Base-by-base conservation (phyloP, 306 rosid species). In the Lathyrus oleraceus region DNA sequence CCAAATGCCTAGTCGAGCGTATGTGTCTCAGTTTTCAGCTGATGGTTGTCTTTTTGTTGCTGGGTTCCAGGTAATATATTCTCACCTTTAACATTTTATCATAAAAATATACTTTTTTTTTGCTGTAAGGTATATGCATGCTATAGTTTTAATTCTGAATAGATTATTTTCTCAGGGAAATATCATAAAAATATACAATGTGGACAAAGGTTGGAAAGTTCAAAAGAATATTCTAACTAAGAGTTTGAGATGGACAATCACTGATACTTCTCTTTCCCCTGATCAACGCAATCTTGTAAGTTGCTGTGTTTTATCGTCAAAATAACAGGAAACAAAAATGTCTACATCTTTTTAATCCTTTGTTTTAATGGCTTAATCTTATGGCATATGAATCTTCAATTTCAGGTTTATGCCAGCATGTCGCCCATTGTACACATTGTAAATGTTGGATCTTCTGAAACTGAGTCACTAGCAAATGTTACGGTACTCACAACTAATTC, bases 401-500 rank as follows among this genome's bases (percentile, higher is more conserved):
- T 79, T 72, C 88, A 94, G 99, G 99, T 87, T 58, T 94, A 94
- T 82, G 91, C 96, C 57, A 94, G 99, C 75, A 94, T 91, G 99
- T 91, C 97, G 58, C 97, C 99, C 53, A 74, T 86, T 65, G 87
- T 91, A 30, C 82, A 91, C 75, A 83, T 94, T 70, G 97, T 87
- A 66, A 82, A 94, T 79, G 86, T 78, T 59, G 84, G 87, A 56
- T 87, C 99, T 58, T 23, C 83, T 61, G 89, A 84, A 74, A 78
- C 82, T 14, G 95, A 87, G 53, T 94, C 97, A 35, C 64, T 58
- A 48, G 97, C 92, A 53, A 91, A 94, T 82, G 67, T 86, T 70
- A 87, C 89, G 77, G 99, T 94, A 87, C 62, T 82, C 38, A 68
- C 48, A 72, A 14, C 23, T 44, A 66, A 53, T 53, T 35, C 58